A percentile compares a stretch with the other conserved stretches of the same genome.
phyloP scores from a whole-genome alignment of 306 rosid species.

The Corylus avellana region DNA sequence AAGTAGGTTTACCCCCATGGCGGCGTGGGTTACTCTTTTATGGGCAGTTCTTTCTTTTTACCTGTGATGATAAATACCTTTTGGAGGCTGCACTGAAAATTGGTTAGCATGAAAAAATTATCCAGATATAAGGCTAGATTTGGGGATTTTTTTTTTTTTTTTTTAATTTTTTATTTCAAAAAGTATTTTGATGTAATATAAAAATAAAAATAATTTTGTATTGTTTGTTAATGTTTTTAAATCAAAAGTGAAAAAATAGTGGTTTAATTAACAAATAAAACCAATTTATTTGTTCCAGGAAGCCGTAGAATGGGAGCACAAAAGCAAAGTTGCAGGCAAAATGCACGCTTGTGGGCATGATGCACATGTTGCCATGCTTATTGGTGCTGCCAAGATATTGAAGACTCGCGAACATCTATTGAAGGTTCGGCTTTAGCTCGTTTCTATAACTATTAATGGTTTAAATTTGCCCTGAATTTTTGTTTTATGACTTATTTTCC shows the following conservation, averaged over 20 bases:
- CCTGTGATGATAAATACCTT: not conserved
- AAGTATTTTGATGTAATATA: no score
- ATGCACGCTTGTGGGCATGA: conserved; percentile 99
- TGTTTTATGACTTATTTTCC: not conserved
- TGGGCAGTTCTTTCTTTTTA: not conserved
- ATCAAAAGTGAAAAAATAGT: no score
- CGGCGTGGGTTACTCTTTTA: not conserved
- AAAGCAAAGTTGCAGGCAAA: conserved; percentile 86
- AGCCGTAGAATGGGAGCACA: conserved; percentile 86
- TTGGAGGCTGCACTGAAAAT: not conserved
- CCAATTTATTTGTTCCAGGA: conserved; percentile 38
- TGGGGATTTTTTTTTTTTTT: no score
- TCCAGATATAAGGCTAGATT: not conserved
- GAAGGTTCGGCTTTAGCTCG: conserved; percentile 47
- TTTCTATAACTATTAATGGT: not conserved
- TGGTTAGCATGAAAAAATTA: not conserved
- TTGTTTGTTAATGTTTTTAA: no score
- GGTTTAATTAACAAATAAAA: no score
- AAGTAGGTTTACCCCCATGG: not conserved
- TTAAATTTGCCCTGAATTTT: not conserved
- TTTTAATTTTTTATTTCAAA: no score
- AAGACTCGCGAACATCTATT: conserved; percentile 80
- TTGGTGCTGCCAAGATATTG: conserved; percentile 93
- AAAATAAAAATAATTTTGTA: no score
- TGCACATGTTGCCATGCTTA: conserved; percentile 94